Evolutionary conservation across 345 rosid genomes (phyloP).

Genomic region (Heritiera littoralis): DNA sequence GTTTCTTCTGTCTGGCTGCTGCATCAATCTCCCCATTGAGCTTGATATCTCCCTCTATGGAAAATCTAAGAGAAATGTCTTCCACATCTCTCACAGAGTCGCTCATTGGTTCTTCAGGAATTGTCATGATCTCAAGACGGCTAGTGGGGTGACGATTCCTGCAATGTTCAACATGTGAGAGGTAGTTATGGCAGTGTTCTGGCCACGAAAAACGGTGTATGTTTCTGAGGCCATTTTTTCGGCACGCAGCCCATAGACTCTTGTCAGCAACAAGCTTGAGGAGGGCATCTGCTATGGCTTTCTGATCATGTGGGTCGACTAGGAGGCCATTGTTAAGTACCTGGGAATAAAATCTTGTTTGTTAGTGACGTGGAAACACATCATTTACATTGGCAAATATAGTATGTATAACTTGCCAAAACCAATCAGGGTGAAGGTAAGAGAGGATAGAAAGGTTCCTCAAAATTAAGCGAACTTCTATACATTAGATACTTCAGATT

Average conservation of each 20-base stretch:
- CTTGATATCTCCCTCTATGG: conserved; percentile 74
- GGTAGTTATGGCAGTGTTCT: conserved; percentile 79
- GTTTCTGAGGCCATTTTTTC: conserved; percentile 61
- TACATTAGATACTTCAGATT: neutral
- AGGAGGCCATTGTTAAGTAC: conserved; percentile 68
- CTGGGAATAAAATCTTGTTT: conserved; percentile 33
- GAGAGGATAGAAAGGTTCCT: neutral
- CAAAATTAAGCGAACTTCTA: neutral
- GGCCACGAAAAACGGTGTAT: conserved; percentile 72
- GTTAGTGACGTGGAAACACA: conserved; percentile 13
- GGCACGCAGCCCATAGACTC: conserved; percentile 58
- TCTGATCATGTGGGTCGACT: conserved; percentile 70
- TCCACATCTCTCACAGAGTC: conserved; percentile 81
- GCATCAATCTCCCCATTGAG: conserved; percentile 69
- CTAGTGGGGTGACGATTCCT: conserved; percentile 74
- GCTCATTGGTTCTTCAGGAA: conserved; percentile 82
- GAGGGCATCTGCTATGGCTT: conserved; percentile 64
- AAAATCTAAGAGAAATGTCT: conserved; percentile 79
- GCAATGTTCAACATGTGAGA: conserved; percentile 78
- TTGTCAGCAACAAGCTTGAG: conserved; percentile 68
- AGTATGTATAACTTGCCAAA: conserved; percentile 8
- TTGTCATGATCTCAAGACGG: conserved; percentile 59
- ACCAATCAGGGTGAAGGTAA: neutral
- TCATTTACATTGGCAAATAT: neutral
- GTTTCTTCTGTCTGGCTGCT: conserved; percentile 64